Evolutionary conservation across 2,329 filamentous ascomycete genomes (phyloP).

Genomic region (Magnaporthiopsis incrustans): DNA sequence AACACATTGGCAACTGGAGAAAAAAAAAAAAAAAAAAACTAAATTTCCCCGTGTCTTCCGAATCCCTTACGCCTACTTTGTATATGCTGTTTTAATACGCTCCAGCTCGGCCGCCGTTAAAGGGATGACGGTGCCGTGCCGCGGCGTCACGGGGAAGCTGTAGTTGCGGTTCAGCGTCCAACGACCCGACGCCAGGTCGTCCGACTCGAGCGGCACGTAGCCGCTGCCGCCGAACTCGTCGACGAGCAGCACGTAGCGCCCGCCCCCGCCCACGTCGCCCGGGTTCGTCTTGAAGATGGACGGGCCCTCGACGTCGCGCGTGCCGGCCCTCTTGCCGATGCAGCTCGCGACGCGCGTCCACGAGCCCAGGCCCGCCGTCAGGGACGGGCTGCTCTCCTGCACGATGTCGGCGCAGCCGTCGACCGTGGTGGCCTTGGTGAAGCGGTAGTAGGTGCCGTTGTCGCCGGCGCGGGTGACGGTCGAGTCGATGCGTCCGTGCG

Average conservation of each 20-base stretch:
- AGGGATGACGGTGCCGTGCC: slow-evolving; percentile 45
- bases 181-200: slow-evolving; percentile 35
- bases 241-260: slow-evolving; percentile 43
- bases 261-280: slow-evolving; percentile 39
- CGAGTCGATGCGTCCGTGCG: slow-evolving; percentile 42
- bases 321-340: slow-evolving; percentile 41
- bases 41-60: too few species aligned
- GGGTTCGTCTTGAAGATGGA: slow-evolving; percentile 43
- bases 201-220: slow-evolving; percentile 45
- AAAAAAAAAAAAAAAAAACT: too few species aligned
- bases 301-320: slow-evolving; percentile 40
- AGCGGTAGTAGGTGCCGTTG: slow-evolving; percentile 37
- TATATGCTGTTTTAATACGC: not conserved
- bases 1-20: too few species aligned
- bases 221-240: slow-evolving; percentile 44
- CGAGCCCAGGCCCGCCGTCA: slow-evolving; percentile 30
- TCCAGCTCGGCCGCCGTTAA: slow-evolving; percentile 37
- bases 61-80: not conserved
- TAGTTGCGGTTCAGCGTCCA: slow-evolving; percentile 40
- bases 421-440: slow-evolving; percentile 41
- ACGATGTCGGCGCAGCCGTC: slow-evolving; percentile 48
- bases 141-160: slow-evolving; percentile 39
- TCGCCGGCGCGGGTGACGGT: slow-evolving; percentile 33
- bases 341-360: slow-evolving; percentile 39
- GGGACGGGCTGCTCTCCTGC: slow-evolving; percentile 35